Evolutionary conservation across 2,329 filamentous ascomycete species (phyloP).

Genomic region (Colletotrichum aenigma): DNA sequence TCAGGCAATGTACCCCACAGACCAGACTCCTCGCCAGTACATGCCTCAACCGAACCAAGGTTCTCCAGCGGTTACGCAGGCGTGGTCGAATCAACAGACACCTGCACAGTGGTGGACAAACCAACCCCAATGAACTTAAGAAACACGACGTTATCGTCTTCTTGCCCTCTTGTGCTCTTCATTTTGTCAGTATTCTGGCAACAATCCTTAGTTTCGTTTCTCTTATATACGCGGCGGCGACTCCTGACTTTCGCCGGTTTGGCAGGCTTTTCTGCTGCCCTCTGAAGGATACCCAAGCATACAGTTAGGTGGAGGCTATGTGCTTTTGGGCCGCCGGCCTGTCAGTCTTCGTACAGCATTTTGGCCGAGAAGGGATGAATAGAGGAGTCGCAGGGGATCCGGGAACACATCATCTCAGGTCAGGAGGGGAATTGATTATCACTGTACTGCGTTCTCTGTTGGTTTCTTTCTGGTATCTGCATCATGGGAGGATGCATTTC

Average conservation of each 20-base stretch:
- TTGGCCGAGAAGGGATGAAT: slow-evolving; percentile 35
- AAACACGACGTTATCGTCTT: neutral
- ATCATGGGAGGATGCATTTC: slow-evolving; percentile 4
- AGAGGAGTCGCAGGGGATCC: slow-evolving; percentile 39
- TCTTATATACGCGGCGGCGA: slow-evolving; percentile 16
- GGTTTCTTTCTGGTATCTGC: neutral
- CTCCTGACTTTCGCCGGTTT: slow-evolving; percentile 13
- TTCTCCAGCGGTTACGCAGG: slow-evolving; percentile 54
- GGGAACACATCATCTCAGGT: slow-evolving; percentile 6
- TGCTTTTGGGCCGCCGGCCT: slow-evolving; percentile 34
- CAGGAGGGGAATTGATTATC: neutral
- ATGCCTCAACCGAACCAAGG: slow-evolving; percentile 66
- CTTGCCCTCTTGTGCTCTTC: neutral
- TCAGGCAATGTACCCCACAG: slow-evolving; percentile 64
- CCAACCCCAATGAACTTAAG: slow-evolving; percentile 41
- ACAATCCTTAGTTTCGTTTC: slow-evolving; percentile 14
- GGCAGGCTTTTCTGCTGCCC: slow-evolving; percentile 13
- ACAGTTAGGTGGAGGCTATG: slow-evolving; percentile 38
- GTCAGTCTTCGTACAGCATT: slow-evolving; percentile 36
- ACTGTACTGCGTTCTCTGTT: slow-evolving; percentile 15
- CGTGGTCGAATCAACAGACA: slow-evolving; percentile 66
- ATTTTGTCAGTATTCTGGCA: neutral
- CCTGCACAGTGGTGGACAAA: slow-evolving; percentile 61
- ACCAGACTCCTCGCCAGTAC: slow-evolving; percentile 69
- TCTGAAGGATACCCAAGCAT: slow-evolving; percentile 38